Percentiles rank a stretch among this genome's conserved stretches.
phyloP scores from a whole-genome alignment of 2,329 filamentous ascomycete species.

The Calonectria pteridis region DNA sequence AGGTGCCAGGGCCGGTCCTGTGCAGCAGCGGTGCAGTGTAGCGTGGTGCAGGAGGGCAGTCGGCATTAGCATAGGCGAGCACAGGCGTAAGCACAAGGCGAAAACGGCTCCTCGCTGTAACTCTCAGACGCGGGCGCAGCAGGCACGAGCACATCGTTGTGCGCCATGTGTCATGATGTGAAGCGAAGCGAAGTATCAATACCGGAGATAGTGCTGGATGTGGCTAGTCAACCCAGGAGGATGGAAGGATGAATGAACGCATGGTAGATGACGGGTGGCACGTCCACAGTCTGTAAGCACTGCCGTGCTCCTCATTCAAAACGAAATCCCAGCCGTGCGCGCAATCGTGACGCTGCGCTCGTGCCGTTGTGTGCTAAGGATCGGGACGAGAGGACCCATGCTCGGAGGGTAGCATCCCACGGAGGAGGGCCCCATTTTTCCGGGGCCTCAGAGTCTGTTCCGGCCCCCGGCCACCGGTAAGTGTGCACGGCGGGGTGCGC shows the following conservation, averaged over 20 bases:
- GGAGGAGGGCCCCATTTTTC: constrained; percentile 22
- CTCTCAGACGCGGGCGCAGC: constrained; percentile 10
- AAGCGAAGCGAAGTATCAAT: constrained; percentile 16
- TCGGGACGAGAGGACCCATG: constrained; percentile 16
- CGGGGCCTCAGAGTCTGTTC: constrained; percentile 14
- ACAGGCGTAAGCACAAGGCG: constrained; percentile 5
- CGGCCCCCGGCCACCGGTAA: constrained; percentile 21
- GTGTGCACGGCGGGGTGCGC: constrained; percentile 6
- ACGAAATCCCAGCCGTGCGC: constrained; percentile 12
- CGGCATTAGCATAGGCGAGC: constrained; percentile 4
- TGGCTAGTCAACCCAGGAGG: constrained; percentile 1
- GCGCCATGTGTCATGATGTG: constrained; percentile 12
- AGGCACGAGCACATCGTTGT: background rate
- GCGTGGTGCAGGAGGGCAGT: constrained; percentile 2
- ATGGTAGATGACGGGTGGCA: constrained; percentile 13
- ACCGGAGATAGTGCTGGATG: constrained; percentile 1
- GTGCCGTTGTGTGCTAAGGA: constrained; percentile 7
- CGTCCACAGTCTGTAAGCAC: constrained; percentile 7
- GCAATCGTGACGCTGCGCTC: constrained; percentile 14
- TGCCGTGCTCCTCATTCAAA: constrained; percentile 9
- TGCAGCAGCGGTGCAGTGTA: background rate
- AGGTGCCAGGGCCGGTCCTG: background rate
- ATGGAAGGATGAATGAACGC: background rate
- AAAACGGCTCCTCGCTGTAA: constrained; percentile 6
- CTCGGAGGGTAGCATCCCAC: constrained; percentile 3